Conservation (phyloP, 441 rosid genomes). For the Hura crepitans region DNA sequence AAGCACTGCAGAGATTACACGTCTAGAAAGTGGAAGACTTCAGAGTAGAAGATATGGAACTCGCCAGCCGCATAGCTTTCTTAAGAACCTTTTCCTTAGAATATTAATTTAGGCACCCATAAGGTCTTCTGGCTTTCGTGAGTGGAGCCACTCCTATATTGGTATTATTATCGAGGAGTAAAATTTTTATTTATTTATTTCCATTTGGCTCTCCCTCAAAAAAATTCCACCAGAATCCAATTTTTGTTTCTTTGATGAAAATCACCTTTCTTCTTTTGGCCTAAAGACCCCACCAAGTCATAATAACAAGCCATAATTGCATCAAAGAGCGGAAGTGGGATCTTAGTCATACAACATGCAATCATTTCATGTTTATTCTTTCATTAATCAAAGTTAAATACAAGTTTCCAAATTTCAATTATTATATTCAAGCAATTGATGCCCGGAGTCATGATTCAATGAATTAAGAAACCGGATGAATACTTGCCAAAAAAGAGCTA, state of each 20-base stretch:
- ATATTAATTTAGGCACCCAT: neutral
- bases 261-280: conserved; percentile 21
- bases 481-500: too few species aligned
- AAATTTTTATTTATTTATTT: neutral
- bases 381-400: neutral
- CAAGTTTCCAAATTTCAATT: neutral
- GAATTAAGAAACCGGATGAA: too few species aligned
- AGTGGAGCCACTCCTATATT: conserved; percentile 4
- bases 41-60: too few species aligned
- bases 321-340: conserved; percentile 48
- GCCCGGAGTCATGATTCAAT: too few species aligned
- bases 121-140: conserved; percentile 22
- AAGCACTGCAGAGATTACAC: too few species aligned
- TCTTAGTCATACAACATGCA: conserved; percentile 29
- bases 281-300: conserved; percentile 14
- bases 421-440: too few species aligned
- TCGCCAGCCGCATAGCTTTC: neutral
- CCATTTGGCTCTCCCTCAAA: neutral
- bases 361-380: conserved; percentile 27
- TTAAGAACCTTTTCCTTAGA: conserved; percentile 2
- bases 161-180: conserved; percentile 20
- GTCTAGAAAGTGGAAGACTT: too few species aligned
- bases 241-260: neutral
- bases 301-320: conserved; percentile 31
- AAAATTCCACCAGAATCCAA: conserved; percentile 31